Evolutionary conservation across 73 alveolate genomes (phyloP), one percentile per base, ranked within the genome.

Genomic region (Stentor roeselii): DNA sequence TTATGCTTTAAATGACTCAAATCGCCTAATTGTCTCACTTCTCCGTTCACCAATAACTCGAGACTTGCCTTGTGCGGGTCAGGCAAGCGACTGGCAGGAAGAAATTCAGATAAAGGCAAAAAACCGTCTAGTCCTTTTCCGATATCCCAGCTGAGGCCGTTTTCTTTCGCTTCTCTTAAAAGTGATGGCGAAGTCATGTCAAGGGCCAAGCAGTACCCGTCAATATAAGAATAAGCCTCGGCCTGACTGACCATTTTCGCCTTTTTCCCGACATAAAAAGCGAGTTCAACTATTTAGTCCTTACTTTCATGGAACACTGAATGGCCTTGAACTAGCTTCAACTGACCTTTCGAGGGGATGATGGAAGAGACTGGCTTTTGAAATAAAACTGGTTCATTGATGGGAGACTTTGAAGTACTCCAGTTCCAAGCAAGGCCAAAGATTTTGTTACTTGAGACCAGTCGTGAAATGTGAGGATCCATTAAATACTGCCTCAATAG

Each of bases 101-200:
- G 84, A 35, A 80, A 87, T 38, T 75, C 82, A 41, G 93, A 83
- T 3, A 93, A 78, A 3, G 98, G 95, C 74, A 93, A 82, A 88
- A 93, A 93, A 14, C 82, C 67, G 59, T 93, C 98, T 75, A 92
- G 83, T 1, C 96, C 95, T 76, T 93, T 93, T 2, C 93, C 82
- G 41, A 92, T 59, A 40, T 82, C 87, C 95, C 96, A 94, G 3
- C 97, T 96, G 40, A 83, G 75, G 6, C 97, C 97, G 42, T 89
- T 76, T 76, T 78, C 77, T 78, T 84, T 91, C n/a, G 88, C 88
- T 76, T 83, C 90, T 39, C 87, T 84, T 83, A 87, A 60, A 3
- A 90, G 36, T 15, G 82, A 88, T 35, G 93, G 75, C 75, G 86
- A 95, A 4, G 98, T 93, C 75, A 92, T 58, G 78, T 93, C 97